Evolutionary conservation across 2,329 filamentous ascomycete species (phyloP).

Genomic region (Helminthosporium solani): DNA sequence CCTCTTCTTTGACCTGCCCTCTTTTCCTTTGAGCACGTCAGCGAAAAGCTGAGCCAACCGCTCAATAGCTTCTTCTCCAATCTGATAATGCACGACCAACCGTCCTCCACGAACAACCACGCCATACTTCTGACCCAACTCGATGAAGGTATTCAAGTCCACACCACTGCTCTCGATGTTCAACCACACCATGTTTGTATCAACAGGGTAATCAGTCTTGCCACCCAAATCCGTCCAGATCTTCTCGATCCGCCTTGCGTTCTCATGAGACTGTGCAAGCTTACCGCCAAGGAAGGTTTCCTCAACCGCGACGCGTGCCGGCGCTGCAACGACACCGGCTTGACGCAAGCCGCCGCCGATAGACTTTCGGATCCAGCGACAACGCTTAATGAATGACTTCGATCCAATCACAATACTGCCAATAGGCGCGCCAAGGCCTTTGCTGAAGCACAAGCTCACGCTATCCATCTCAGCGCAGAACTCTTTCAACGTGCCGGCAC

Average conservation of each 20-base stretch:
- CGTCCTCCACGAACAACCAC: slow-evolving; percentile 59
- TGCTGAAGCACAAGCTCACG: slow-evolving; percentile 76
- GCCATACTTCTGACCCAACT: slow-evolving; percentile 58
- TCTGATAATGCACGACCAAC: slow-evolving; percentile 72
- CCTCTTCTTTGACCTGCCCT: slow-evolving; percentile 10
- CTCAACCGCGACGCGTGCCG: slow-evolving; percentile 74
- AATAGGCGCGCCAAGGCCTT: slow-evolving; percentile 78
- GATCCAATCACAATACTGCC: slow-evolving; percentile 70
- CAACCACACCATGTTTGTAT: slow-evolving; percentile 94
- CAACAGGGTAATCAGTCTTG: slow-evolving; percentile 65
- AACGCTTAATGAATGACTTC: slow-evolving; percentile 61
- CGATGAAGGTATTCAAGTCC: slow-evolving; percentile 54
- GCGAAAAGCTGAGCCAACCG: slow-evolving; percentile 21
- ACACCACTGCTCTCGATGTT: slow-evolving; percentile 65
- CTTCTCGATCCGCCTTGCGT: slow-evolving; percentile 62
- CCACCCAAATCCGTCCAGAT: slow-evolving; percentile 72
- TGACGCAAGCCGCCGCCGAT: slow-evolving; percentile 79
- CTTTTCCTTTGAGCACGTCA: slow-evolving; percentile 20
- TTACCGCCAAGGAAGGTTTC: slow-evolving; percentile 73
- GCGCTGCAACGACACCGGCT: slow-evolving; percentile 72
- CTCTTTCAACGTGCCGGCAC: slow-evolving; percentile 65
- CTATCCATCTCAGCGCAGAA: slow-evolving; percentile 71
- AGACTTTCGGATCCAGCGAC: slow-evolving; percentile 75
- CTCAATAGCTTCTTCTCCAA: slow-evolving; percentile 63
- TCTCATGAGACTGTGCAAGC: slow-evolving; percentile 60